A percentile compares a stretch with the other conserved stretches of the same genome.
These are phyloP conservation scores for Saccharomyces eubayanus DNA, from an alignment of 805 yeast species.

Conservation along the genomic window DNA sequence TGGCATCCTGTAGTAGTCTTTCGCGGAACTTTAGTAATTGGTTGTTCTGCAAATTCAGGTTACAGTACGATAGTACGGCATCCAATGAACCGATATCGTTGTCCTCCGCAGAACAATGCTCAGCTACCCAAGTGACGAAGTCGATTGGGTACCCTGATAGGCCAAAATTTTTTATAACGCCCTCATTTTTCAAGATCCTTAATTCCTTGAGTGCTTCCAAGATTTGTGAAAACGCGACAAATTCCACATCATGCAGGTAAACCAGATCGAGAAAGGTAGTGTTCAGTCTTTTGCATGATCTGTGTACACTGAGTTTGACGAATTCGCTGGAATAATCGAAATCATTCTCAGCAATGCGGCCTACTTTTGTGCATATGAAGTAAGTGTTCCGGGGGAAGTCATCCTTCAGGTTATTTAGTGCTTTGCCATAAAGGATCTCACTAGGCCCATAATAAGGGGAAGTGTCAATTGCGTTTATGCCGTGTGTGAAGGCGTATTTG, in stretches of 20 bases:
- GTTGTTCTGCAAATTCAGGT: conserved; percentile 75
- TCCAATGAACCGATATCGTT: conserved; percentile 57
- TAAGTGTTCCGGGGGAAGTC: conserved; percentile 51
- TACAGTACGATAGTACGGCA: conserved; percentile 67
- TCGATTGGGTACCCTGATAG: conserved; percentile 82
- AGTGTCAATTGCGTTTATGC: conserved; percentile 76
- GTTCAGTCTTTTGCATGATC: conserved; percentile 60
- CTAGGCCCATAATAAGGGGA: conserved; percentile 92
- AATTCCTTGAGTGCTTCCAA: conserved; percentile 57
- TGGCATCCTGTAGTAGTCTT: conserved; percentile 43
- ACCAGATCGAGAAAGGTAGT: conserved; percentile 73
- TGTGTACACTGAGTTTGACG: conserved; percentile 51
- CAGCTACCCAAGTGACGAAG: conserved; percentile 48
- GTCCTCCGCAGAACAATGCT: conserved; percentile 25
- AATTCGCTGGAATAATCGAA: conserved; percentile 65
- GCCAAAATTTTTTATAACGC: conserved; percentile 59
- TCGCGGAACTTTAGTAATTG: conserved; percentile 40
- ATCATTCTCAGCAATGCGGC: conserved; percentile 57
- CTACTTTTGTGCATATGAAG: conserved; percentile 78
- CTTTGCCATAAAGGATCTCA: conserved; percentile 64
- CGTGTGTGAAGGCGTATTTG: conserved; percentile 50
- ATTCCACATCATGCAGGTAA: conserved; percentile 85
- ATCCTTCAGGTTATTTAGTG: conserved; percentile 36
- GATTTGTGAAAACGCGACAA: conserved; percentile 48
- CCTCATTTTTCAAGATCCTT: conserved; percentile 51